Conservation (phyloP, 257 asterid genomes). For the Solanum chmielewskii region DNA sequence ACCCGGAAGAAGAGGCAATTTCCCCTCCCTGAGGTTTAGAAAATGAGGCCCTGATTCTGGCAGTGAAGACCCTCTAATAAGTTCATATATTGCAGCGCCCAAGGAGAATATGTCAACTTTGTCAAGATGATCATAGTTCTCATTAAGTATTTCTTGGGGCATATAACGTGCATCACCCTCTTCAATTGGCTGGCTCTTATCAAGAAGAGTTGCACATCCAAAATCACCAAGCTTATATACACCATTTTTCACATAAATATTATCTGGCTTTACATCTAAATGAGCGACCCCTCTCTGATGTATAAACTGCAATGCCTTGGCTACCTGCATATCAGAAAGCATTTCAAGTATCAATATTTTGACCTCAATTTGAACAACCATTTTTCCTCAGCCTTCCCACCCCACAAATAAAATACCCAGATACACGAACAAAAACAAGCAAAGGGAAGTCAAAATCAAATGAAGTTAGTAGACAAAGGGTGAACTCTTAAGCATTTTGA, state of each 20-base stretch:
- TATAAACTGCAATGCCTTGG: slow-evolving; percentile 69
- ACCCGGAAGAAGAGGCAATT: slow-evolving; percentile 86
- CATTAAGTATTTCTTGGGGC: slow-evolving; percentile 96
- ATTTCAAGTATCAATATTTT: not conserved
- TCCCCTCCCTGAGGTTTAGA: slow-evolving; percentile 71
- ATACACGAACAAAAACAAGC: not conserved
- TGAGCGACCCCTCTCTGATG: slow-evolving; percentile 78
- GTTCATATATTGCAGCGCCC: slow-evolving; percentile 79
- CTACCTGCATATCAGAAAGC: slow-evolving; percentile 42
- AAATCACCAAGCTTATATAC: slow-evolving; percentile 89
- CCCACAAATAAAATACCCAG: not conserved
- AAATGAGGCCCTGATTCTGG: slow-evolving; percentile 70
- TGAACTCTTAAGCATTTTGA: not conserved
- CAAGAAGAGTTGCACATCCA: slow-evolving; percentile 81
- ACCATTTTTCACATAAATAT: slow-evolving; percentile 76
- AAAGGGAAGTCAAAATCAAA: not conserved
- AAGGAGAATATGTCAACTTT: slow-evolving; percentile 86
- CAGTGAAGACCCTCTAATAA: slow-evolving; percentile 60
- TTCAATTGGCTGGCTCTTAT: slow-evolving; percentile 75
- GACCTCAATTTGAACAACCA: not conserved
- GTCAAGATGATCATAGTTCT: slow-evolving; percentile 72
- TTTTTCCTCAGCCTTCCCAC: not conserved
- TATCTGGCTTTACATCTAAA: slow-evolving; percentile 88
- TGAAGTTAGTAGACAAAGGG: not conserved
- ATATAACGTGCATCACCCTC: slow-evolving; percentile 98